Evolutionary conservation across 768 basidiomycete species (phyloP).

Genomic region (Phanerochaete carnosa): DNA sequence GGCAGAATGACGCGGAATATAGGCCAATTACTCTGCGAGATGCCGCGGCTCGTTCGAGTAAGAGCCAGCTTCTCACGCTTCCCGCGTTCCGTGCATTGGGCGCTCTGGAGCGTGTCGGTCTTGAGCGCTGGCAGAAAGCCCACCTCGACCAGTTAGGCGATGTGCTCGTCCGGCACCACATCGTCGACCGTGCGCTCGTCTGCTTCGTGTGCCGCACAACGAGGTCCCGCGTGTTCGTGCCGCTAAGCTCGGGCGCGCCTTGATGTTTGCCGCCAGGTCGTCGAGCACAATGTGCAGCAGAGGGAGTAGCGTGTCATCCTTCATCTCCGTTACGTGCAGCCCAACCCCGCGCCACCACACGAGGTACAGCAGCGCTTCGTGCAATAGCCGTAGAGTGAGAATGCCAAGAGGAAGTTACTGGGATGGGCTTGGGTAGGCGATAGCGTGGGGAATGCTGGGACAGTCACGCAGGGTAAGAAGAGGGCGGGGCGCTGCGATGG

Average conservation of each 20-base stretch:
- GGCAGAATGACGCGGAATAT: no score
- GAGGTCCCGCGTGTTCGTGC: no score
- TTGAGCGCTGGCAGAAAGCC: no score
- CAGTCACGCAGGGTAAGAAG: slow-evolving; percentile 31
- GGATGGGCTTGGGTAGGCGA: slow-evolving; percentile 84
- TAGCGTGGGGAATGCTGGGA: slow-evolving; percentile 75
- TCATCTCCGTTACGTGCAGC: slow-evolving; percentile 89
- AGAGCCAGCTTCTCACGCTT: background rate
- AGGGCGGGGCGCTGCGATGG: slow-evolving; percentile 67
- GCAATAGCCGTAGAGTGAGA: slow-evolving; percentile 77
- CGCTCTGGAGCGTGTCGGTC: no score
- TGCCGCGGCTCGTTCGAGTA: slow-evolving; percentile 1
- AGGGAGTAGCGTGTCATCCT: slow-evolving; percentile 97
- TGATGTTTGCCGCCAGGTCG: no score
- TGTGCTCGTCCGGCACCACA: slow-evolving; percentile 76
- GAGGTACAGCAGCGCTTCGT: slow-evolving; percentile 80
- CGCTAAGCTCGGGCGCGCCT: no score
- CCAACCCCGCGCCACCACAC: slow-evolving; percentile 90
- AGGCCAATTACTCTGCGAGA: background rate
- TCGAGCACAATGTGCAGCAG: slow-evolving; percentile 95
- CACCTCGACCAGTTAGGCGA: slow-evolving; percentile 93
- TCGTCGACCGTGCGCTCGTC: no score
- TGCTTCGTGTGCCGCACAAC: no score
- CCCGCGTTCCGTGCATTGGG: background rate
- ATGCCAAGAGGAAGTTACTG: slow-evolving; percentile 76